These are phyloP conservation scores for Candida berthetii DNA, from an alignment of 805 yeast species.

Conservation along the genomic window DNA sequence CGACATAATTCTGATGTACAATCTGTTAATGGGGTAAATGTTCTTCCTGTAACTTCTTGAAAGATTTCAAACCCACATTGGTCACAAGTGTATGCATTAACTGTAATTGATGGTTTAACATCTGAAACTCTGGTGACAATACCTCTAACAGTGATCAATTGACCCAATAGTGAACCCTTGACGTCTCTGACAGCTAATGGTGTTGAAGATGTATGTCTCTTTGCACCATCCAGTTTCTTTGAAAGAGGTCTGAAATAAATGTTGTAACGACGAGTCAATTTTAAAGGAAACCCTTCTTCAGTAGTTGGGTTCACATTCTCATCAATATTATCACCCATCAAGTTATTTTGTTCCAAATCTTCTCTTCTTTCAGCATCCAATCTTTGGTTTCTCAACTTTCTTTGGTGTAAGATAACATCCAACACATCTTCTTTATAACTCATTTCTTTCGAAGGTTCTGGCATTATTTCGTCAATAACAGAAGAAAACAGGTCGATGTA, in stretches of 20 bases:
- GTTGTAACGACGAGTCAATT: slow-evolving; percentile 79
- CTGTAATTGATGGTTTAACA: slow-evolving; percentile 87
- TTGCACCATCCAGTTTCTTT: slow-evolving; percentile 22
- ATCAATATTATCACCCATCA: slow-evolving; percentile 20
- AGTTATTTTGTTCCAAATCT: slow-evolving; percentile 41
- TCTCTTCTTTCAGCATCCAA: slow-evolving; percentile 61
- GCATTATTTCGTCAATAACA: slow-evolving; percentile 77
- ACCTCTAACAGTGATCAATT: slow-evolving; percentile 85
- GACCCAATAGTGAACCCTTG: slow-evolving; percentile 78
- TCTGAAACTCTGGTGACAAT: slow-evolving; percentile 94
- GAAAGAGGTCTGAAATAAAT: slow-evolving; percentile 82
- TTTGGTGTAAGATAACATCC: slow-evolving; percentile 88
- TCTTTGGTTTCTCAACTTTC: slow-evolving; percentile 76
- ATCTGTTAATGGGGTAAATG: slow-evolving; percentile 81
- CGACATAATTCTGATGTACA: slow-evolving; percentile 81
- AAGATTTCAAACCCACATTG: slow-evolving; percentile 95
- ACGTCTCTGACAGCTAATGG: slow-evolving; percentile 87
- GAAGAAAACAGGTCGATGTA: slow-evolving; percentile 72
- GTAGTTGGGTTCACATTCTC: slow-evolving; percentile 18
- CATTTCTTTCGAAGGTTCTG: slow-evolving; percentile 77
- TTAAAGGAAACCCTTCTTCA: slow-evolving; percentile 66
- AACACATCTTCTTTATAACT: slow-evolving; percentile 82
- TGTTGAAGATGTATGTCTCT: slow-evolving; percentile 23
- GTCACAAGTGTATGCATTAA: slow-evolving; percentile 95
- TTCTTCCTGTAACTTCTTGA: slow-evolving; percentile 84